Conservation (phyloP, 768 basidiomycete species). For the Tylopilus sp. region DNA sequence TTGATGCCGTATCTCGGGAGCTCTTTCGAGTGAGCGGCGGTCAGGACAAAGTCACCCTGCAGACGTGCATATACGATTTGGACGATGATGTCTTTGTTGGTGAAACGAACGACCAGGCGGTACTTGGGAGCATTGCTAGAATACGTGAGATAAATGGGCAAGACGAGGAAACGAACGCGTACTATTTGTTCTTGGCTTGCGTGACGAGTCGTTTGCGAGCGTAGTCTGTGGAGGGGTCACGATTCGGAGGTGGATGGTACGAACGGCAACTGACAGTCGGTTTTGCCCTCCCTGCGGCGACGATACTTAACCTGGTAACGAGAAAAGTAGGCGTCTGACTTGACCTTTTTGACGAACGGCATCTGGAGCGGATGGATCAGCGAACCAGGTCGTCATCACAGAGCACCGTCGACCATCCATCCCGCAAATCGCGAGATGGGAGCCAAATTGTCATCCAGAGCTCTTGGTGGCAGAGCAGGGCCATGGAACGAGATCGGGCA, state of each 20-base stretch:
- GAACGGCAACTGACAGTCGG: slow-evolving; percentile 70
- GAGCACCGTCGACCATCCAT: slow-evolving; percentile 30
- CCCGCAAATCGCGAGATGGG: slow-evolving; percentile 7
- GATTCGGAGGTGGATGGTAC: not conserved
- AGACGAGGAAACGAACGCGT: slow-evolving; percentile 25
- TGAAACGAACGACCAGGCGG: slow-evolving; percentile 98
- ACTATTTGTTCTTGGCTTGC: slow-evolving; percentile 99
- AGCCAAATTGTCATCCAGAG: not conserved
- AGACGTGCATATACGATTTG: slow-evolving; percentile 97
- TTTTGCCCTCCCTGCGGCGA: slow-evolving; percentile 96
- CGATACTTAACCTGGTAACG: slow-evolving; percentile 99
- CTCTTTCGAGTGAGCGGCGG: slow-evolving; percentile 84
- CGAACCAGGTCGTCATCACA: slow-evolving; percentile 26
- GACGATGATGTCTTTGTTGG: slow-evolving; percentile 93
- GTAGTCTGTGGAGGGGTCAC: slow-evolving; percentile 62
- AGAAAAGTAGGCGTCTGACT: slow-evolving; percentile 97
- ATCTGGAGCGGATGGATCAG: slow-evolving; percentile 42
- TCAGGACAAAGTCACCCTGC: slow-evolving; percentile 93
- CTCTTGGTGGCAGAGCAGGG: not conserved
- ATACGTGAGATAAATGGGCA: slow-evolving; percentile 5
- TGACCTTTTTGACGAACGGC: slow-evolving; percentile 98
- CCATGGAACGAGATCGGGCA: not conserved
- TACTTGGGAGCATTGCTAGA: slow-evolving; percentile 92
- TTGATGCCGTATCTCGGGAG: slow-evolving; percentile 95
- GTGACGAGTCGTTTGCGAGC: slow-evolving; percentile 95